Conservation (phyloP, 352 stramenopile genomes). For the Globisporangium nagaii region DNA sequence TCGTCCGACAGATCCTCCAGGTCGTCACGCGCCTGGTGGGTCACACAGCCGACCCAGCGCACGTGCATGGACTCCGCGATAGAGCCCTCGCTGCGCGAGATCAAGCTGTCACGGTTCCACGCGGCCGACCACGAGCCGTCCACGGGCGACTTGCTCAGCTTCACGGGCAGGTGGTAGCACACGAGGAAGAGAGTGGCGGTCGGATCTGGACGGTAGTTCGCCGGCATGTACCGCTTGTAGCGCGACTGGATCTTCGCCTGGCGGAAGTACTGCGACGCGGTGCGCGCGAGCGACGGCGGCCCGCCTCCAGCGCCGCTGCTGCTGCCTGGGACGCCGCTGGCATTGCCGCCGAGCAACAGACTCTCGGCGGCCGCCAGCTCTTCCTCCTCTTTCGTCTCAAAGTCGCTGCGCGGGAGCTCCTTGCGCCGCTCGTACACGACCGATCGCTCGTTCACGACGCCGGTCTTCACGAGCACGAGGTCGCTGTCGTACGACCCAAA, state of each 20-base stretch:
- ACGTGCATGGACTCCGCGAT: constrained; percentile 87
- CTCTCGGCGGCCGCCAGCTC: constrained; percentile 10
- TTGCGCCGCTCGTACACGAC: constrained; percentile 50
- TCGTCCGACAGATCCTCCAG: constrained; percentile 69
- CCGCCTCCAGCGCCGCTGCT: not conserved
- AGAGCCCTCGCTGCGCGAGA: constrained; percentile 82
- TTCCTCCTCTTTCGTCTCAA: constrained; percentile 10
- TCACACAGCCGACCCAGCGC: constrained; percentile 84
- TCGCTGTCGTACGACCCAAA: constrained; percentile 65
- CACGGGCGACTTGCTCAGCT: constrained; percentile 57
- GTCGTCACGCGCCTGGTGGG: constrained; percentile 65
- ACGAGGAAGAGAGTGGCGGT: constrained; percentile 84
- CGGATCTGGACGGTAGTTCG: constrained; percentile 57
- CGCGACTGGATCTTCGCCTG: constrained; percentile 75
- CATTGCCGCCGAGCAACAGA: not conserved
- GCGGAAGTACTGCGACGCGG: constrained; percentile 47
- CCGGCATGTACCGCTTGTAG: constrained; percentile 75
- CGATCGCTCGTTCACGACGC: constrained; percentile 47
- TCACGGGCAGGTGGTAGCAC: constrained; percentile 92
- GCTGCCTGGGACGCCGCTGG: not conserved
- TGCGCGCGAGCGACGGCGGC: constrained; percentile 14
- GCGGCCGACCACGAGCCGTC: constrained; percentile 75
- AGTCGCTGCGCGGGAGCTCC: constrained; percentile 14
- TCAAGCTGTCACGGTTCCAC: constrained; percentile 92
- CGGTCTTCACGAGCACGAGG: constrained; percentile 54